A percentile compares a stretch with the other conserved stretches of the same genome.
phyloP scores from a whole-genome alignment of 768 basidiomycete species.

The Suillus weaverae region DNA sequence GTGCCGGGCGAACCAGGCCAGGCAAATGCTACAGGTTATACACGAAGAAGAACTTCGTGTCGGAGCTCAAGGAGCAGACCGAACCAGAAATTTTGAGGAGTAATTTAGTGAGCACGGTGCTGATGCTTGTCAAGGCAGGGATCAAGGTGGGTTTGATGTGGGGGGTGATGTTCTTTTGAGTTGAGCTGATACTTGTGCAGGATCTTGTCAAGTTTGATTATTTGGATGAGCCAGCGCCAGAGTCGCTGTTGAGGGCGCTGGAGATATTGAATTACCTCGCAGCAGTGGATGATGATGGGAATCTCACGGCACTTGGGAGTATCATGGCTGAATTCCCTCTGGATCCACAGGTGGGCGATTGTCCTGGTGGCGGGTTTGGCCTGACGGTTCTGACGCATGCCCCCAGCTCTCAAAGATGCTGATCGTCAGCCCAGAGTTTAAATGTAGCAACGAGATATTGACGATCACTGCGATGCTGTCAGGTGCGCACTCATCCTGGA shows the following conservation, averaged over 20 bases:
- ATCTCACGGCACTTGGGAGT: conserved; percentile 79
- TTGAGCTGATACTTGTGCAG: conserved; percentile 20
- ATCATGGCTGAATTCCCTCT: conserved; percentile 99
- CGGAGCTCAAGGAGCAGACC: conserved; percentile 94
- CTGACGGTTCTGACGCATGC: neutral
- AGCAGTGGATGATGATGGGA: conserved; percentile 92
- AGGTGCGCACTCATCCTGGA: conserved; percentile 42
- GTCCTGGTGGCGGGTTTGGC: neutral
- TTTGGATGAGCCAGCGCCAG: conserved; percentile 91
- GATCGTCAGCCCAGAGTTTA: conserved; percentile 91
- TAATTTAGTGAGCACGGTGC: conserved; percentile 89
- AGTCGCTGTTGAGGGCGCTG: conserved; percentile 95
- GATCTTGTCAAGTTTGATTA: conserved; percentile 89
- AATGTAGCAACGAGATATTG: conserved; percentile 93
- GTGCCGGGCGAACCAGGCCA: conserved; percentile 93
- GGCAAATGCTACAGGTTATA: conserved; percentile 98
- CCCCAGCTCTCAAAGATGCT: conserved; percentile 83
- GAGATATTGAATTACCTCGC: conserved; percentile 91
- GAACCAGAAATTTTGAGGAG: conserved; percentile 94
- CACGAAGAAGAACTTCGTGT: conserved; percentile 96
- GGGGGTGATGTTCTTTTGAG: neutral
- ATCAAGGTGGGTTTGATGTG: conserved; percentile 58
- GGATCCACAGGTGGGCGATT: conserved; percentile 79
- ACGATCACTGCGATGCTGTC: conserved; percentile 97
- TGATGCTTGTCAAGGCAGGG: conserved; percentile 93